Percentiles rank a stretch among this genome's conserved stretches.
Evolutionary conservation across 345 rosid species (phyloP).

Genomic region (Moricandia moricandioides): DNA sequence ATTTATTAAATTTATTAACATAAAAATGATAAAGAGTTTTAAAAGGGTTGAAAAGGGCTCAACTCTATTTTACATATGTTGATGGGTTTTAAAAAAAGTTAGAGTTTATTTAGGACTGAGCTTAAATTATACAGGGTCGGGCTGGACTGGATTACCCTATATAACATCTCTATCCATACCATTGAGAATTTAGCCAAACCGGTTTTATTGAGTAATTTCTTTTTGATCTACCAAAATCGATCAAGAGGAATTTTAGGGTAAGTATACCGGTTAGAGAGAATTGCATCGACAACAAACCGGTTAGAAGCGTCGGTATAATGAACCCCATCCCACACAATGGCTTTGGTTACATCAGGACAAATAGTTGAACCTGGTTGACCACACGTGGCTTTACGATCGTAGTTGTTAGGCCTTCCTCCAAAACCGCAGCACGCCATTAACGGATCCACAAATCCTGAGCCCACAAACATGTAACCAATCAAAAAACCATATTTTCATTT

Average conservation of each 20-base stretch:
- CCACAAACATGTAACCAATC: not conserved
- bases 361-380: slow-evolving; percentile 45
- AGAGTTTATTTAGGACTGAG: no score
- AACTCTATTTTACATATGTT: no score
- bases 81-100: no score
- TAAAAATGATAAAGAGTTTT: no score
- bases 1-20: no score
- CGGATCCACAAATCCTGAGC: slow-evolving; percentile 55
- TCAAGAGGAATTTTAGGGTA: slow-evolving; percentile 45
- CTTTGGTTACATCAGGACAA: slow-evolving; percentile 40
- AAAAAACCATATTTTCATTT: not conserved
- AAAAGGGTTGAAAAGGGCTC: no score
- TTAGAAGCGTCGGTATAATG: slow-evolving; percentile 73
- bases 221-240: slow-evolving; percentile 44
- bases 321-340: slow-evolving; percentile 70
- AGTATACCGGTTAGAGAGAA: slow-evolving; percentile 46
- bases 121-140: no score
- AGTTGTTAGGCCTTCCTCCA: slow-evolving; percentile 58
- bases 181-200: no score
- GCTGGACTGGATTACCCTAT: no score
- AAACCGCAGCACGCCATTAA: slow-evolving; percentile 55
- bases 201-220: not conserved
- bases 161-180: no score
- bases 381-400: slow-evolving; percentile 39
- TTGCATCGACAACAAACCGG: slow-evolving; percentile 42